phyloP scores from a whole-genome alignment of 2,329 filamentous ascomycete genomes.

The Exutisphaerella laricina region DNA sequence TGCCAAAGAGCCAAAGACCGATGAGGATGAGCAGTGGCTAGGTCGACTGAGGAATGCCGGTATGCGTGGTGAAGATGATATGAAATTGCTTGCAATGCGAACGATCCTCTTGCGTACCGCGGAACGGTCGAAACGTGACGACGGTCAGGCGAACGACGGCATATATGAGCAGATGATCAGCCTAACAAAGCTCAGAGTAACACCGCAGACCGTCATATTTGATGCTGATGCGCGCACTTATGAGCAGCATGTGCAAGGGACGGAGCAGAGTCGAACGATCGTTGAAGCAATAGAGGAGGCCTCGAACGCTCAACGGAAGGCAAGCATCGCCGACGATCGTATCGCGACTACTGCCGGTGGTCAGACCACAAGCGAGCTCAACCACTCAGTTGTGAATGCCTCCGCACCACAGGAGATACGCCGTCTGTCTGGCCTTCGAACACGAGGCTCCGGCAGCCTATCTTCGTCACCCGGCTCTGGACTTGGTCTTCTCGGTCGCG shows the following conservation, averaged over 20 bases:
- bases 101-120: slow-evolving; percentile 90
- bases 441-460: slow-evolving; percentile 27
- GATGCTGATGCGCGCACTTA: slow-evolving; percentile 63
- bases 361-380: slow-evolving; percentile 1
- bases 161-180: slow-evolving; percentile 64
- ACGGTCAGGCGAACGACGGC: slow-evolving; percentile 37
- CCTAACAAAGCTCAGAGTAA: slow-evolving; percentile 69
- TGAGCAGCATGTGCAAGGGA: slow-evolving; percentile 30
- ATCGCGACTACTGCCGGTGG: neutral
- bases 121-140: slow-evolving; percentile 59
- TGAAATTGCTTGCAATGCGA: slow-evolving; percentile 76
- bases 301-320: slow-evolving; percentile 12
- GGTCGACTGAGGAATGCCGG: slow-evolving; percentile 76
- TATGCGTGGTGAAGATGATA: slow-evolving; percentile 75
- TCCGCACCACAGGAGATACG: slow-evolving; percentile 9
- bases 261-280: slow-evolving; percentile 54
- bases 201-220: slow-evolving; percentile 86
- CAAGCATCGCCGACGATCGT: neutral
- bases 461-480: slow-evolving; percentile 34
- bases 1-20: slow-evolving; percentile 64
- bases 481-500: slow-evolving; percentile 28
- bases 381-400: slow-evolving; percentile 3
- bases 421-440: slow-evolving; percentile 15
- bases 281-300: slow-evolving; percentile 87
- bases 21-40: slow-evolving; percentile 95